These are phyloP conservation scores for Scheffersomyces segobiensis DNA, from an alignment of 1,139 yeast species.

Conservation along the genomic window DNA sequence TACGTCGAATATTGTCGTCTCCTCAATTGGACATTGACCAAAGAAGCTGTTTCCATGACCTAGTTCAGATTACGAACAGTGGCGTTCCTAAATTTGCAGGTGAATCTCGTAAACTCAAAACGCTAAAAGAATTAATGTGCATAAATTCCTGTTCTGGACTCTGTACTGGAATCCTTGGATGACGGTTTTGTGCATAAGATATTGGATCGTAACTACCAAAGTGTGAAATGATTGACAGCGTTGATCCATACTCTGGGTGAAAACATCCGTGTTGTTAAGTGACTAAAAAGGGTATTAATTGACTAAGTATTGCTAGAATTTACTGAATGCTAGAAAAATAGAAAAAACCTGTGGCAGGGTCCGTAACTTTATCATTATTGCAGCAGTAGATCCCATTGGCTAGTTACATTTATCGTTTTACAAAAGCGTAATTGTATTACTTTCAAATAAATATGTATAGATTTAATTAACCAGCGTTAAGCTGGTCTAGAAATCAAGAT, in stretches of 20 bases:
- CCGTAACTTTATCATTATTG: neutral
- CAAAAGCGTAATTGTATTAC: neutral
- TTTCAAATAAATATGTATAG: neutral
- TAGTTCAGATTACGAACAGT: neutral
- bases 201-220: neutral
- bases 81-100: neutral
- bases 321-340: neutral
- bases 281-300: neutral
- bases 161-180: neutral
- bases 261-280: neutral
- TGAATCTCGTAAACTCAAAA: neutral
- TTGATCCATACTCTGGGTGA: neutral
- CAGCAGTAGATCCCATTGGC: neutral
- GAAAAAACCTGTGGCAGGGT: neutral
- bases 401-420: neutral
- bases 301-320: neutral
- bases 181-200: neutral
- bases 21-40: neutral
- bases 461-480: neutral
- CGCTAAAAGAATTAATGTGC: neutral
- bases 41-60: neutral
- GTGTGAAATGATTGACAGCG: neutral
- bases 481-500: slow-evolving; percentile 17
- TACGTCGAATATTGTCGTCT: neutral
- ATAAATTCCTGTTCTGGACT: neutral